phyloP scores from a whole-genome alignment of 768 basidiomycete species.

The Ephemerocybe angulata region DNA sequence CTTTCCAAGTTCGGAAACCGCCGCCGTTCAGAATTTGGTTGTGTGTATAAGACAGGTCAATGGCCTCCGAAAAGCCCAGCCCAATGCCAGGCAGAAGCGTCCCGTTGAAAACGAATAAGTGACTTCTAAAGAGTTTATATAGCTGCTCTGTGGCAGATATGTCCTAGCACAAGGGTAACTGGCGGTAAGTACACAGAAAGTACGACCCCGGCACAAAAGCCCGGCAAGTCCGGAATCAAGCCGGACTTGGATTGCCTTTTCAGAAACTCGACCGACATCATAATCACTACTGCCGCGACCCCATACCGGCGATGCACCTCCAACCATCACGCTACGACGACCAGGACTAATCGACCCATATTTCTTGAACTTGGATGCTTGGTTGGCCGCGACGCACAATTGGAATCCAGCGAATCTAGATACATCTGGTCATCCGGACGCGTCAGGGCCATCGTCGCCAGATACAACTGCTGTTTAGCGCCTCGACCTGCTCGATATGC shows the following conservation, averaged over 20 bases:
- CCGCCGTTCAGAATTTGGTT: too few relatives aligned
- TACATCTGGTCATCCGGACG: not conserved
- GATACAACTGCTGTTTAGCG: not conserved
- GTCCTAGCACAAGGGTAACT: too few relatives aligned
- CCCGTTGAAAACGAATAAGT: too few relatives aligned
- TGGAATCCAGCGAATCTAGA: not conserved
- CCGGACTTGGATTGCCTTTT: not conserved
- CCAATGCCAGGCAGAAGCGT: too few relatives aligned
- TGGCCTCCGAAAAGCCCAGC: too few relatives aligned
- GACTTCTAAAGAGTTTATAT: too few relatives aligned
- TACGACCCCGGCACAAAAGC: not conserved
- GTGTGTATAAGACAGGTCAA: too few relatives aligned
- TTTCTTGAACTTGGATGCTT: not conserved
- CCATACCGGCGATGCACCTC: not conserved
- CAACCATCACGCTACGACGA: not conserved
- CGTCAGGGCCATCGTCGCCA: not conserved
- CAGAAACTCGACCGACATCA: not conserved
- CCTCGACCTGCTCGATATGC: not conserved
- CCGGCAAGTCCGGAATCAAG: not conserved
- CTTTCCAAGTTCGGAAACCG: conserved; percentile 2
- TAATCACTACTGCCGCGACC: not conserved
- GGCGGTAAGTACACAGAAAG: not conserved
- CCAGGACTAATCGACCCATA: not conserved
- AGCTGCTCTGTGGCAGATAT: too few relatives aligned
- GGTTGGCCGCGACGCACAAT: not conserved